These are phyloP conservation scores for Solanum etuberosum DNA, from an alignment of 257 asterid genomes.

Conservation along the genomic window DNA sequence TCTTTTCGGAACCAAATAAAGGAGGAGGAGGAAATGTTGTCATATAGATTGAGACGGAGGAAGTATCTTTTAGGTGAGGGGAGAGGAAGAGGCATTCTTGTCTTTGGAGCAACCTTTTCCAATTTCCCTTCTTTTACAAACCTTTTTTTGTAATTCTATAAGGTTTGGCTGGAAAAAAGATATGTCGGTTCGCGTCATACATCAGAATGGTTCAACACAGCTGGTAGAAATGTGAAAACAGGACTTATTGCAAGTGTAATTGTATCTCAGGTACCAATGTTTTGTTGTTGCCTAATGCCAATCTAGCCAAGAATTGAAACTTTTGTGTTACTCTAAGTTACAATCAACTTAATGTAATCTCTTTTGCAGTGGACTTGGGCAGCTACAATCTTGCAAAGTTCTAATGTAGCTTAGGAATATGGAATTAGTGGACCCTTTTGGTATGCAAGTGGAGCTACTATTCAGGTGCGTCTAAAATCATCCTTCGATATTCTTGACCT, in stretches of 20 bases:
- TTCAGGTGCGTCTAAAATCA: constrained; percentile 39
- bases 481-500: neutral
- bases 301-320: neutral
- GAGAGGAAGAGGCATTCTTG: neutral
- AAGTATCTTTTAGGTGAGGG: neutral
- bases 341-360: neutral
- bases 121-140: neutral
- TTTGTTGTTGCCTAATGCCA: neutral
- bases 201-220: constrained; percentile 96
- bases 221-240: constrained; percentile 86
- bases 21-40: neutral
- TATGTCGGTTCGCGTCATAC: constrained; percentile 84
- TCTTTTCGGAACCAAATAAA: neutral
- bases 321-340: neutral
- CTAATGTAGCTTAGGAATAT: constrained; percentile 88
- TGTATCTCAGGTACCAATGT: constrained; percentile 65
- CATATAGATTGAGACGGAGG: neutral
- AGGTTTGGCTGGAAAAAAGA: constrained; percentile 93
- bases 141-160: neutral
- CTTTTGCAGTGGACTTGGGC: constrained; percentile 94
- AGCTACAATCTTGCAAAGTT: constrained; percentile 88
- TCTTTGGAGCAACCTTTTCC: neutral
- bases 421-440: constrained; percentile 98
- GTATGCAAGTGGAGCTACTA: constrained; percentile 97
- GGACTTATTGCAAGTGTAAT: constrained; percentile 94